phyloP scores from a whole-genome alignment of 2,329 filamentous ascomycete species.

The Diaporthe sp. region DNA sequence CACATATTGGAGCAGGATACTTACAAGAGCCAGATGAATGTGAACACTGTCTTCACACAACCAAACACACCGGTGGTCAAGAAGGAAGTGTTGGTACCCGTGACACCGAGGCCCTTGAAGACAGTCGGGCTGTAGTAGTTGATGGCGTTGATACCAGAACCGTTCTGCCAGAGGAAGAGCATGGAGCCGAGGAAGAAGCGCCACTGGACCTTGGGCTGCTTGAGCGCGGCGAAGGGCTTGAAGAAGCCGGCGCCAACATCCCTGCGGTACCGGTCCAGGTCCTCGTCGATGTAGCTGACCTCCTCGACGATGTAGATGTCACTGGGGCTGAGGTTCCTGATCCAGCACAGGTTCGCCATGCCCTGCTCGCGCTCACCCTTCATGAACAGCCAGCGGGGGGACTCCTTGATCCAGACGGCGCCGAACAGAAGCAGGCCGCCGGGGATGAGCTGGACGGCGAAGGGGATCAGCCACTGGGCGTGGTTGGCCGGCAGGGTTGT shows the following conservation, averaged over 20 bases:
- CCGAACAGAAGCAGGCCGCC: slow-evolving; percentile 72
- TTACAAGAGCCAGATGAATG: slow-evolving; percentile 76
- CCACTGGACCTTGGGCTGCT: slow-evolving; percentile 71
- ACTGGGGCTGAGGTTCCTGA: slow-evolving; percentile 67
- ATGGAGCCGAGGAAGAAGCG: slow-evolving; percentile 80
- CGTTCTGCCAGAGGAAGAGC: slow-evolving; percentile 85
- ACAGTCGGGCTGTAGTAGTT: slow-evolving; percentile 81
- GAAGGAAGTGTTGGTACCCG: slow-evolving; percentile 58
- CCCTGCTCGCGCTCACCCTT: slow-evolving; percentile 72
- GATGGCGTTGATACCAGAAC: slow-evolving; percentile 81
- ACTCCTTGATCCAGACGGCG: slow-evolving; percentile 72
- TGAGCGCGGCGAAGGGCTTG: slow-evolving; percentile 75
- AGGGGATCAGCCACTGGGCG: slow-evolving; percentile 74
- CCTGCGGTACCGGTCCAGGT: slow-evolving; percentile 73
- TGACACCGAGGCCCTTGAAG: slow-evolving; percentile 67
- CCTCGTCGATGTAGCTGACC: slow-evolving; percentile 76
- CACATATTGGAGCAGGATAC: slow-evolving; percentile 65
- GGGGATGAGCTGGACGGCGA: slow-evolving; percentile 76
- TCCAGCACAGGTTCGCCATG: slow-evolving; percentile 72
- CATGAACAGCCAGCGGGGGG: slow-evolving; percentile 77
- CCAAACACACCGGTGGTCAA: slow-evolving; percentile 82
- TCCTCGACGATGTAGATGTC: slow-evolving; percentile 81
- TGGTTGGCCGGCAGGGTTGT: slow-evolving; percentile 59
- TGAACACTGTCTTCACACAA: slow-evolving; percentile 78
- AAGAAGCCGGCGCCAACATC: slow-evolving; percentile 80